Evolutionary conservation across 2,329 filamentous ascomycete genomes (phyloP).

Genomic region (Arthrobotrys musiformis): DNA sequence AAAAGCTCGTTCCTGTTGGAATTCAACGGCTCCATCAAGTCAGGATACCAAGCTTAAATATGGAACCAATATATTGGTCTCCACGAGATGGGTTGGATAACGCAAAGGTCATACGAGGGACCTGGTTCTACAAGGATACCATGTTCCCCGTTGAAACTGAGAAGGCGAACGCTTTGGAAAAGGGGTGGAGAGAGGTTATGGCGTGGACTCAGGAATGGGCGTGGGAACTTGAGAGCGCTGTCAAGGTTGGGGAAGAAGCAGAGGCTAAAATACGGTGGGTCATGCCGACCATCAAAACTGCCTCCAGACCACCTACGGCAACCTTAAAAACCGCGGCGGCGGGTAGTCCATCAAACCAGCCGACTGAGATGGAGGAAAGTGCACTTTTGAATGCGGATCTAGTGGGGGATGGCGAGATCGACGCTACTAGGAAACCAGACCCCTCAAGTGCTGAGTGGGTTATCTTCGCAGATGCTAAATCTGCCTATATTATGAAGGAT

Average conservation of each 20-base stretch:
- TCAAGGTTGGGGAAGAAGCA: constrained; percentile 87
- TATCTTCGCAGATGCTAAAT: constrained; percentile 80
- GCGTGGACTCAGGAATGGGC: constrained; percentile 93
- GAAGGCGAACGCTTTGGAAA: constrained; percentile 90
- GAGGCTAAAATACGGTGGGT: constrained; percentile 80
- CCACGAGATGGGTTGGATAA: constrained; percentile 81
- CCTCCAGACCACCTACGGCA: constrained; percentile 38
- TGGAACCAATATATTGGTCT: constrained; percentile 98
- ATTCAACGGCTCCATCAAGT: constrained; percentile 91
- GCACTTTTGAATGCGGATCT: constrained; percentile 28
- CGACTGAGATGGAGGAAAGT: constrained; percentile 19
- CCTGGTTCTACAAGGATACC: constrained; percentile 97
- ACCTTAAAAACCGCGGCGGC: constrained; percentile 15
- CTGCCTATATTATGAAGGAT: constrained; percentile 87
- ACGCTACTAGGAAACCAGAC: constrained; percentile 24
- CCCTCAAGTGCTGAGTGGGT: constrained; percentile 65
- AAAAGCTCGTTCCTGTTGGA: constrained; percentile 80
- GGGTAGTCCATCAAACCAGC: background rate
- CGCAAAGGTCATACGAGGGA: constrained; percentile 81
- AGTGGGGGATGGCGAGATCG: constrained; percentile 39
- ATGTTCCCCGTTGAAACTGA: constrained; percentile 88
- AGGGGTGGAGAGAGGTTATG: constrained; percentile 85
- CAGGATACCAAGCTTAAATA: constrained; percentile 80
- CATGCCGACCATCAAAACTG: constrained; percentile 41
- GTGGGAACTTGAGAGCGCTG: constrained; percentile 87